Conservation (phyloP, 164 flowering plant genomes). For the Tetracentron sinense region DNA sequence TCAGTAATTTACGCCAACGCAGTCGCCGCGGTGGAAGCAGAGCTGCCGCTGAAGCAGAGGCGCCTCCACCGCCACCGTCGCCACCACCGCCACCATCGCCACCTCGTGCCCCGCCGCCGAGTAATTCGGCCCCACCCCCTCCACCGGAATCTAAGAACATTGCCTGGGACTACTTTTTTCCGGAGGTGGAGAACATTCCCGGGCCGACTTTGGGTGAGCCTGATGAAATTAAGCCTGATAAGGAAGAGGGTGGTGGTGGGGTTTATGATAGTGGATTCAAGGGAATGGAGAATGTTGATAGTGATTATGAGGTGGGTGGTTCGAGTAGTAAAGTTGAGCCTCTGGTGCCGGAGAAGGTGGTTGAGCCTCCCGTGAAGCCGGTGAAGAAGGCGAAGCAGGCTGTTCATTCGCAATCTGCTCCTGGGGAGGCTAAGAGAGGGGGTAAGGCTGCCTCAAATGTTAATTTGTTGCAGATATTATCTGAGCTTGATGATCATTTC, state of each 20-base stretch:
- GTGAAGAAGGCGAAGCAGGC: conserved; percentile 29
- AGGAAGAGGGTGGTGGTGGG: conserved; percentile 14
- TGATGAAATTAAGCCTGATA: conserved; percentile 23
- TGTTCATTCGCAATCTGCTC: conserved; percentile 49
- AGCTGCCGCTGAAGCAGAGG: neutral
- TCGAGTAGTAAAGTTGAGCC: conserved; percentile 9
- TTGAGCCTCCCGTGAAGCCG: conserved; percentile 16
- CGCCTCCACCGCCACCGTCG: neutral
- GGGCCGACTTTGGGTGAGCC: conserved; percentile 39
- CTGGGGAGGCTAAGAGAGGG: conserved; percentile 33
- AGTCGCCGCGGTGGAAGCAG: neutral
- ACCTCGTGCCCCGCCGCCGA: conserved; percentile 23
- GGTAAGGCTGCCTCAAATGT: conserved; percentile 26
- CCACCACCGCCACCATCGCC: conserved; percentile 27
- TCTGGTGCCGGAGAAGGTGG: conserved; percentile 15
- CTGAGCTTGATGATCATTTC: conserved; percentile 69
- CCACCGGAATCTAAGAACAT: conserved; percentile 19
- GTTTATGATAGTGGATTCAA: conserved; percentile 8
- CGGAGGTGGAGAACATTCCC: conserved; percentile 33
- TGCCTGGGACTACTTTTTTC: conserved; percentile 39
- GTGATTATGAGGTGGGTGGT: conserved; percentile 4
- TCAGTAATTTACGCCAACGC: neutral
- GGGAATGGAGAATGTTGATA: conserved; percentile 13
- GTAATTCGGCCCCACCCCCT: conserved; percentile 20
- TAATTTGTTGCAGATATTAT: conserved; percentile 50